A percentile compares a stretch with the other conserved stretches of the same genome.
These are phyloP conservation scores for Alternaria incomplexa DNA, from an alignment of 2,329 filamentous ascomycete species.

Conservation along the genomic window DNA sequence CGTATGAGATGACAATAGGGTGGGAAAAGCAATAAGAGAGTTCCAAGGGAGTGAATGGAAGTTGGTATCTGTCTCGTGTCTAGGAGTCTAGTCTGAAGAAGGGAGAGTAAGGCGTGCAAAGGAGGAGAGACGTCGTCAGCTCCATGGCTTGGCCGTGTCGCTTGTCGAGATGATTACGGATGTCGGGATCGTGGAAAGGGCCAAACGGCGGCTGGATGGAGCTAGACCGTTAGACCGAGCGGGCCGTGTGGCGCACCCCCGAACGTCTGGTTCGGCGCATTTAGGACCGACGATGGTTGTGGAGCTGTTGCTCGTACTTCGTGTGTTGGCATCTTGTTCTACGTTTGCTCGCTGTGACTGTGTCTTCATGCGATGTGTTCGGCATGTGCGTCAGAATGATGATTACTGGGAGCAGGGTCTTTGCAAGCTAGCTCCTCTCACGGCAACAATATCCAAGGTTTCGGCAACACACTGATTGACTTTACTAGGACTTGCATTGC, in stretches of 20 bases:
- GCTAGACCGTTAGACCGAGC: slow-evolving; percentile 3
- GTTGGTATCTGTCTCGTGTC: slow-evolving; percentile 3
- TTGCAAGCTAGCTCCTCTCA: neutral
- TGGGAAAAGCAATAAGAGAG: neutral
- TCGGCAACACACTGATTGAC: neutral
- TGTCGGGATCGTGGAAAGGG: slow-evolving; percentile 5
- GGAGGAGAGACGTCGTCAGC: slow-evolving; percentile 12
- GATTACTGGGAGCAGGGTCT: neutral
- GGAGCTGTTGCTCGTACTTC: neutral
- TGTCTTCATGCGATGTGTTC: neutral
- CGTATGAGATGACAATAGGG: neutral
- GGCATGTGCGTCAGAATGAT: neutral
- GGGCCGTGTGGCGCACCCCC: slow-evolving; percentile 8
- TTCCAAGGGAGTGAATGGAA: slow-evolving; percentile 3
- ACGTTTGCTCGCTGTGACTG: neutral
- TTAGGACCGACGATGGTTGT: slow-evolving; percentile 3
- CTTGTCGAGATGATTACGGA: slow-evolving; percentile 10
- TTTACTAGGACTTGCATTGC: neutral
- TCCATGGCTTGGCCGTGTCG: slow-evolving; percentile 10
- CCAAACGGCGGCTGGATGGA: neutral
- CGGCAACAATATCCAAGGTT: neutral
- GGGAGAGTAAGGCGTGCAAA: neutral
- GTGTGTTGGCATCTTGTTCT: neutral
- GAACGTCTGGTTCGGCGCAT: slow-evolving; percentile 9
- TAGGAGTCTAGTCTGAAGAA: slow-evolving; percentile 3